Conservation (phyloP, 2,329 filamentous ascomycete species). For the Graphilbum sp. region DNA sequence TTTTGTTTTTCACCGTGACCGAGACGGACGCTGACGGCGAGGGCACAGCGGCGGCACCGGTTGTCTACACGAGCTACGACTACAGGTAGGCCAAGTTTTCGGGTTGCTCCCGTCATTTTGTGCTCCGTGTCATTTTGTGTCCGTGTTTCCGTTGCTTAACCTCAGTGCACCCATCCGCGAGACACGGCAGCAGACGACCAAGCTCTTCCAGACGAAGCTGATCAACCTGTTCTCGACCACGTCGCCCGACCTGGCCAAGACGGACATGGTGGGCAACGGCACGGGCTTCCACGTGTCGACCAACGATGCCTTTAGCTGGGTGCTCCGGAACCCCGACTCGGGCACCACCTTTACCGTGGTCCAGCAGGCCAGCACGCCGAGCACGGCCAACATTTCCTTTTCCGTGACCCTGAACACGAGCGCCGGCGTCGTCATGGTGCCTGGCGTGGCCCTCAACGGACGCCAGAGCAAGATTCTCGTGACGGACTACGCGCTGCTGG, state of each 20-base stretch:
- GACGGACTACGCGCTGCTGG: slow-evolving; percentile 47
- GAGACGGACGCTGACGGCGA: too few relatives aligned
- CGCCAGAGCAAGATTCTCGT: slow-evolving; percentile 54
- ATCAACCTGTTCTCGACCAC: slow-evolving; percentile 36
- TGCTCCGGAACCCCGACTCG: slow-evolving; percentile 31
- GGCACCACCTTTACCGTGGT: slow-evolving; percentile 38
- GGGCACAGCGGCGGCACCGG: slow-evolving; percentile 24
- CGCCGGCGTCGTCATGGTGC: slow-evolving; percentile 38
- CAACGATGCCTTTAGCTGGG: slow-evolving; percentile 29
- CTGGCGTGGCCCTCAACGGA: slow-evolving; percentile 42
- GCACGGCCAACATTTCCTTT: slow-evolving; percentile 26
- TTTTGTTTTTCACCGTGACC: too few relatives aligned
- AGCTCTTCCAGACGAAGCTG: slow-evolving; percentile 37
- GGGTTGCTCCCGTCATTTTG: neutral
- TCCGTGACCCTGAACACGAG: slow-evolving; percentile 43
- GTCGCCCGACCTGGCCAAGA: slow-evolving; percentile 31
- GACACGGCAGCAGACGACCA: slow-evolving; percentile 33
- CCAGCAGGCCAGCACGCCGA: slow-evolving; percentile 39
- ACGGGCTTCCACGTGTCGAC: slow-evolving; percentile 23
- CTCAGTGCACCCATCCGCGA: slow-evolving; percentile 32
- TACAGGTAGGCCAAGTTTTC: slow-evolving; percentile 18
- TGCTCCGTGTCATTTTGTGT: too few relatives aligned
- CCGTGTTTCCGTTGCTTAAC: too few relatives aligned
- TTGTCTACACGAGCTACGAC: slow-evolving; percentile 30
- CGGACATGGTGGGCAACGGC: slow-evolving; percentile 37